Base-by-base conservation (phyloP, 306 rosid genomes). In the Lathyrus sativus region DNA sequence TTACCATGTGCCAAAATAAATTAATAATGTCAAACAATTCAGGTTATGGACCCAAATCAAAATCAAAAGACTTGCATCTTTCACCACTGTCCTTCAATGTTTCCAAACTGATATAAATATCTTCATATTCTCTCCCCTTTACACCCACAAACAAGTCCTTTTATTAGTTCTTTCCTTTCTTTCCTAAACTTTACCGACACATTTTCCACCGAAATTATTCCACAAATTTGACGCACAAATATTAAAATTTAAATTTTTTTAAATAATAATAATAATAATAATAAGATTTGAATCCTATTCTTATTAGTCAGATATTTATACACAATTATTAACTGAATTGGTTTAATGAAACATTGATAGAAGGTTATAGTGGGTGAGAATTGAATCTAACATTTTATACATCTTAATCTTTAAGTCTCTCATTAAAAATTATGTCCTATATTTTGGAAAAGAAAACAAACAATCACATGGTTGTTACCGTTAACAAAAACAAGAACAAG, bases 401-500 rank as follows among this genome's bases (percentile, higher is more conserved):
- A 19, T 19, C 22, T 19, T 1, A 19, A 19, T 19, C 5, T 13
- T 29, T 29, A 31, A 22, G 2, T 22, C 24, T 22, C 24, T 22
- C 24, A 1, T 22, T 22, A 1, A 22, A 22, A 22, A 22, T 22
- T 22, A 22, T 22, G 2, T 2, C 24, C 1, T 22, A 22, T 11
- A 31, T 2, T 58, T 31, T 14, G 19, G 22, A 33, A 1, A 2
- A 3, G 2, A 26, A 26, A 22, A 3, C 33, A 14, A 58, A 58
- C 13, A 58, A 58, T 33, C 44, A 58, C 64, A 14, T 58, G 43
- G 12, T 14, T 33, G 43, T 33, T 55, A 55, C 5, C 57, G 6
- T 3, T n/a, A 58, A 28, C 63, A 31, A 58, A 12, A 58, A 31
- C 64, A 14, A 31, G 42, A 58, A 31, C 64, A n/a, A 31, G 42